A percentile compares a stretch with the other conserved stretches of the same genome.
These are phyloP conservation scores for Picochlorum sp. DNA, from an alignment of 139 green algal species.

Conservation along the genomic window DNA sequence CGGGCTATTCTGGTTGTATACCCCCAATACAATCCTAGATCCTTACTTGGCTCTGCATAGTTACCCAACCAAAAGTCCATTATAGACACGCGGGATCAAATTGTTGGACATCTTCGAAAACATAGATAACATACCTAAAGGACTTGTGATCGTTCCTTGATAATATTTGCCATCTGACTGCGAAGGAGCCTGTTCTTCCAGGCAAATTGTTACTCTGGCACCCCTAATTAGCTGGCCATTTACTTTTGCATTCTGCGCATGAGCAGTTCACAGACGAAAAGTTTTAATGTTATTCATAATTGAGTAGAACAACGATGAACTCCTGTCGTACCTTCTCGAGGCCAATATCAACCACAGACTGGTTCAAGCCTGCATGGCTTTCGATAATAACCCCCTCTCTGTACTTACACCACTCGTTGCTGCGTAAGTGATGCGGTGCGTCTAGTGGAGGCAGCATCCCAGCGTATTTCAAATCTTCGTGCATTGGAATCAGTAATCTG, in stretches of 20 bases:
- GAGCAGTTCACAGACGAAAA: background rate
- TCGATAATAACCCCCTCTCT: conserved; percentile 68
- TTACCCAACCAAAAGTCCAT: background rate
- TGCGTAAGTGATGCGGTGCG: conserved; percentile 74
- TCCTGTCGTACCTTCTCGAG: conserved; percentile 41
- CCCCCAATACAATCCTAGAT: conserved; percentile 72
- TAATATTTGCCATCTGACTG: conserved; percentile 40
- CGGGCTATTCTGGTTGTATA: conserved; percentile 65
- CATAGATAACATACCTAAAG: background rate
- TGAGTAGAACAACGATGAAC: background rate
- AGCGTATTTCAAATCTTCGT: conserved; percentile 43
- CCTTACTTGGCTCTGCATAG: conserved; percentile 30
- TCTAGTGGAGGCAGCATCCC: conserved; percentile 67
- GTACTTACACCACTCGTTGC: conserved; percentile 69
- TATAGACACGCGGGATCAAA: background rate
- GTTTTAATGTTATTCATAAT: conserved; percentile 18
- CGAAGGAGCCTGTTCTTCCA: conserved; percentile 32
- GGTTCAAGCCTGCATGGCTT: conserved; percentile 7
- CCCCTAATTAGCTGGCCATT: conserved; percentile 13
- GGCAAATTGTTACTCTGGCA: conserved; percentile 43
- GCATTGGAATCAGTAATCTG: conserved; percentile 50
- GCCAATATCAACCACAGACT: conserved; percentile 60
- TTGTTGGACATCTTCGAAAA: background rate
- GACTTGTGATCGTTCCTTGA: conserved; percentile 25
- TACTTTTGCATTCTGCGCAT: conserved; percentile 18